Evolutionary conservation across 805 yeast genomes (phyloP).

Genomic region (Candida berthetii): DNA sequence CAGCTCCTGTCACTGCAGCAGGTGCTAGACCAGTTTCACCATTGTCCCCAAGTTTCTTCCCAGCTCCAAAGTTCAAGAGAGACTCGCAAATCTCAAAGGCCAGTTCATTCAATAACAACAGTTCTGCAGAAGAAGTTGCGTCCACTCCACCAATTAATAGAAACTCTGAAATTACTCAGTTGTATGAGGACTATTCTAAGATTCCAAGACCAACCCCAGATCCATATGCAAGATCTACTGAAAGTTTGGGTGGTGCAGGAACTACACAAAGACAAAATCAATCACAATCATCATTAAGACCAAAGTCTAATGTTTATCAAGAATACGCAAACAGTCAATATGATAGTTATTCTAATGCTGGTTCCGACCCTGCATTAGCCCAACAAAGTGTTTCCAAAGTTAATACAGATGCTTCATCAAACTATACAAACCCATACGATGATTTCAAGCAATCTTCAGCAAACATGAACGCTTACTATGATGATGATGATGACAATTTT

Average conservation of each 20-base stretch:
- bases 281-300: too few relatives aligned
- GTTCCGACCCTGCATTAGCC: too few relatives aligned
- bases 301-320: neutral
- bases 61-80: slow-evolving; percentile 23
- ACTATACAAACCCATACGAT: slow-evolving; percentile 1
- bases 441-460: neutral
- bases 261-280: too few relatives aligned
- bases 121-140: slow-evolving; percentile 11
- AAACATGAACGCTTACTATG: neutral
- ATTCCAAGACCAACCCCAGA: slow-evolving; percentile 8
- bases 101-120: slow-evolving; percentile 11
- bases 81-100: slow-evolving; percentile 16
- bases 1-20: slow-evolving; percentile 7
- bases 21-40: slow-evolving; percentile 24
- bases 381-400: too few relatives aligned
- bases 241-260: neutral
- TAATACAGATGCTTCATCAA: neutral
- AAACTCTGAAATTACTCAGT: slow-evolving; percentile 23
- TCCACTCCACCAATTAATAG: too few relatives aligned
- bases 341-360: neutral
- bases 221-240: neutral
- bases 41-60: slow-evolving; percentile 28
- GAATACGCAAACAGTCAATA: neutral
- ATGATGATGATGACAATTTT: slow-evolving; percentile 19
- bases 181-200: slow-evolving; percentile 24